phyloP scores from a whole-genome alignment of 768 basidiomycete genomes.

The Auricularia heimuer region DNA sequence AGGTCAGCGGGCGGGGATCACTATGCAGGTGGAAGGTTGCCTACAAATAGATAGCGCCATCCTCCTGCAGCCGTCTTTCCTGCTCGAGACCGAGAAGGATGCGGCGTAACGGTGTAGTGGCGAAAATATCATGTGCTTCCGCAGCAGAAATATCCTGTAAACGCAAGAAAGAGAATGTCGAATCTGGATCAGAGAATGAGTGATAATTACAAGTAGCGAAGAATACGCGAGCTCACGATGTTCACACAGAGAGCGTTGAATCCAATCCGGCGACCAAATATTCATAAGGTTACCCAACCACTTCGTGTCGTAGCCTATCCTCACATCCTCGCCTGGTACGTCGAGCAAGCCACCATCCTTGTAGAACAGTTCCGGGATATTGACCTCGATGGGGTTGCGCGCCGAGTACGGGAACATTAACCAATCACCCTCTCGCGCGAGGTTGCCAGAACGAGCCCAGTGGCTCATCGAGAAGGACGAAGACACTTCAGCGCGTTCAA shows the following conservation, averaged over 20 bases:
- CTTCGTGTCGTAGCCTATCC: constrained; percentile 39
- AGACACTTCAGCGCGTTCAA: constrained; percentile 91
- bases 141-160: constrained; percentile 52
- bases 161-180: constrained; percentile 72
- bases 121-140: constrained; percentile 54
- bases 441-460: constrained; percentile 70
- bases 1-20: constrained; percentile 1
- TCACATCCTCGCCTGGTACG: constrained; percentile 48
- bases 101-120: constrained; percentile 49
- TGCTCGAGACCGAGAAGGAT: constrained; percentile 39
- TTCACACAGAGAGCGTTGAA: constrained; percentile 58
- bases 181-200: constrained; percentile 21
- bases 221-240: constrained; percentile 35
- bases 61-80: constrained; percentile 31
- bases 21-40: constrained; percentile 3
- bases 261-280: constrained; percentile 84
- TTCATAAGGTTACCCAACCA: constrained; percentile 63
- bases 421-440: constrained; percentile 83
- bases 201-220: neutral
- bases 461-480: constrained; percentile 85
- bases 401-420: constrained; percentile 78
- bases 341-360: constrained; percentile 64
- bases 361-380: constrained; percentile 67
- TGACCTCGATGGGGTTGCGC: constrained; percentile 73
- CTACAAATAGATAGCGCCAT: constrained; percentile 15